phyloP scores from a whole-genome alignment of 208 protist species.

The Wallacemonas sp. region DNA sequence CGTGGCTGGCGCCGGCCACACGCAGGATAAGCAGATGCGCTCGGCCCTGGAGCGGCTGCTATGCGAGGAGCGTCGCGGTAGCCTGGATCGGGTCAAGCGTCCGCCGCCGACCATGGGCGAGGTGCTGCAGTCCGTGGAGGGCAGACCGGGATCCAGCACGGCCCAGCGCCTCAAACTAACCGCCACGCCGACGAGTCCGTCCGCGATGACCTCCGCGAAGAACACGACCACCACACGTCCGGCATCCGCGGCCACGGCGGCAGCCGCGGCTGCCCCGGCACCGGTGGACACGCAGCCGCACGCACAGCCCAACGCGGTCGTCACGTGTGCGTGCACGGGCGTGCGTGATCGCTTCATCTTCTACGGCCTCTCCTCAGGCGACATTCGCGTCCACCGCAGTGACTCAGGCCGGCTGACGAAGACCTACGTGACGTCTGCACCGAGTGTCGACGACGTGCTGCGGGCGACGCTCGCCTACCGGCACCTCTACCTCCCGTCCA shows the following conservation, averaged over 20 bases:
- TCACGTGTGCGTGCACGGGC: conserved; percentile 62
- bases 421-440: conserved; percentile 70
- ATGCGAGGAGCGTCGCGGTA: conserved; percentile 14
- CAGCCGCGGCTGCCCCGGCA: not conserved
- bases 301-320: conserved; percentile 25
- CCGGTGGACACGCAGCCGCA: not conserved
- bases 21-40: conserved; percentile 19
- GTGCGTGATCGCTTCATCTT: conserved; percentile 58
- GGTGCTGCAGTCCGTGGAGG: conserved; percentile 1
- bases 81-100: conserved; percentile 1
- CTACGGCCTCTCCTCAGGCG: conserved; percentile 71
- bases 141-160: not conserved
- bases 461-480: conserved; percentile 56
- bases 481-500: conserved; percentile 38
- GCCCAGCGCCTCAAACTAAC: too few species aligned
- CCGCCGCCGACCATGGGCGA: conserved; percentile 8
- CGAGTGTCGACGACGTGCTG: conserved; percentile 62
- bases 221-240: not conserved
- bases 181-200: not conserved
- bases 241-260: not conserved
- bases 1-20: conserved; percentile 1
- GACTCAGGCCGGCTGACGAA: conserved; percentile 72
- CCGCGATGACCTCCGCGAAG: not conserved
- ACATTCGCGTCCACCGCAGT: conserved; percentile 74
- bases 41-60: conserved; percentile 20